Evolutionary conservation across 768 basidiomycete species (phyloP).

Genomic region (Russula dissimulans): DNA sequence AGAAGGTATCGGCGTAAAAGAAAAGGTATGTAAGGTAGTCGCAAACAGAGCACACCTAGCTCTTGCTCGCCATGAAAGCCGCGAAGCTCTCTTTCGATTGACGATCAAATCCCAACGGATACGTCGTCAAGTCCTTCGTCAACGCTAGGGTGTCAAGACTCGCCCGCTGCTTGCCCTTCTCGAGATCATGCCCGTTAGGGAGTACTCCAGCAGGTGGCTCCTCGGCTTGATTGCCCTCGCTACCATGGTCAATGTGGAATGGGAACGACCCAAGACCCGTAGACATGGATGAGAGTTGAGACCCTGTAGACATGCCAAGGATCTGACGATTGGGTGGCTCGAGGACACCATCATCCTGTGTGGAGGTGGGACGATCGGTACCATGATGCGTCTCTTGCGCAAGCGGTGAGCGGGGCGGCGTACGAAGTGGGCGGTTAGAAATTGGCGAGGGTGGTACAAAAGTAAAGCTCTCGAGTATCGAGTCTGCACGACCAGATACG

Average conservation of each 20-base stretch:
- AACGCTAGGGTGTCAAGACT: conserved; percentile 80
- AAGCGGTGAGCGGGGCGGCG: conserved; percentile 67
- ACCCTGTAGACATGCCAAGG: conserved; percentile 66
- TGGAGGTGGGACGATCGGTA: neutral
- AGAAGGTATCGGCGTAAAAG: neutral
- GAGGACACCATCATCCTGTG: conserved; percentile 10
- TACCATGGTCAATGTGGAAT: conserved; percentile 72
- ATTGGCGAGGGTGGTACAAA: conserved; percentile 88
- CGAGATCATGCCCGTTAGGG: neutral
- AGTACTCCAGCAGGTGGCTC: neutral
- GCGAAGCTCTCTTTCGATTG: conserved; percentile 11
- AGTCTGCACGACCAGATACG: conserved; percentile 65
- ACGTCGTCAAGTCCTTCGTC: conserved; percentile 76
- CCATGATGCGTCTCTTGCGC: conserved; percentile 36
- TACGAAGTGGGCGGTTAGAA: conserved; percentile 67
- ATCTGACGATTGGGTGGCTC: conserved; percentile 49
- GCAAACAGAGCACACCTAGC: neutral
- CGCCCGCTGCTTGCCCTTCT: conserved; percentile 50
- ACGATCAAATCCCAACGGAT: conserved; percentile 64
- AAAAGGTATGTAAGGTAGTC: neutral
- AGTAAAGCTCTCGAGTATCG: conserved; percentile 79
- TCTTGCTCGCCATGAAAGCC: conserved; percentile 1
- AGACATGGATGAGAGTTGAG: conserved; percentile 68
- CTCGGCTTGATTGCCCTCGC: conserved; percentile 17
- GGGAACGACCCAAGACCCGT: conserved; percentile 80